Percentiles rank a stretch among this genome's conserved stretches.
phyloP scores from a whole-genome alignment of 768 basidiomycete genomes.

The Obba rivulosa region DNA sequence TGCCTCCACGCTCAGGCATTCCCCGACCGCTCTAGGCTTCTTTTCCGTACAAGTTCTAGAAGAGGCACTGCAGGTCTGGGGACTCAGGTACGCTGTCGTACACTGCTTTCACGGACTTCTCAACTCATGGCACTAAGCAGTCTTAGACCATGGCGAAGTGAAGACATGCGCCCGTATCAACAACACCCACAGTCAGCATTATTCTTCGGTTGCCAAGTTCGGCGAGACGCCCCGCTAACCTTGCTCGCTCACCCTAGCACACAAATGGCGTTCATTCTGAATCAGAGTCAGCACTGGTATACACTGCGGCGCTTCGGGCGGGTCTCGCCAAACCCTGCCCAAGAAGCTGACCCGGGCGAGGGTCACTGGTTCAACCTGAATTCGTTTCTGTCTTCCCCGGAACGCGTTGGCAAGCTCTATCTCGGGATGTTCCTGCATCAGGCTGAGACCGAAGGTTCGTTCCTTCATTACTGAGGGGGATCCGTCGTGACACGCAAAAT shows the following conservation, averaged over 20 bases:
- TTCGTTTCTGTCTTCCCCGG: constrained; percentile 62
- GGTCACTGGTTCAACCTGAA: constrained; percentile 90
- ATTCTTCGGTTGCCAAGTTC: background rate
- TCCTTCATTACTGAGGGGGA: background rate
- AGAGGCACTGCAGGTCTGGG: constrained; percentile 80
- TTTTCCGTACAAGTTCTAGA: constrained; percentile 91
- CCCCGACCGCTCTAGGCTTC: constrained; percentile 48
- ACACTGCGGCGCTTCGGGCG: constrained; percentile 76
- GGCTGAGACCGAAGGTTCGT: constrained; percentile 75
- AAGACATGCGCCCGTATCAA: constrained; percentile 74
- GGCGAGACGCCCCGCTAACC: background rate
- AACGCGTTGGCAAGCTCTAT: constrained; percentile 82
- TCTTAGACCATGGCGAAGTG: constrained; percentile 80
- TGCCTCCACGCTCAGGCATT: background rate
- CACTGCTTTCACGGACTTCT: background rate
- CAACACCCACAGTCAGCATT: constrained; percentile 66
- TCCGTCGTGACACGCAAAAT: background rate
- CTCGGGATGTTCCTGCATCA: constrained; percentile 84
- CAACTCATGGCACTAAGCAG: constrained; percentile 34
- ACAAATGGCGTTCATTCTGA: constrained; percentile 84
- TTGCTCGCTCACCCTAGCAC: constrained; percentile 42
- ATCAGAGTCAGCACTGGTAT: constrained; percentile 87
- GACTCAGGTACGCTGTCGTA: constrained; percentile 51
- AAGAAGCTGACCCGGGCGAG: constrained; percentile 38
- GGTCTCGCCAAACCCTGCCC: constrained; percentile 32